A percentile compares a stretch with the other conserved stretches of the same genome.
phyloP scores from a whole-genome alignment of 306 rosid species.

The Trifolium fragiferum region DNA sequence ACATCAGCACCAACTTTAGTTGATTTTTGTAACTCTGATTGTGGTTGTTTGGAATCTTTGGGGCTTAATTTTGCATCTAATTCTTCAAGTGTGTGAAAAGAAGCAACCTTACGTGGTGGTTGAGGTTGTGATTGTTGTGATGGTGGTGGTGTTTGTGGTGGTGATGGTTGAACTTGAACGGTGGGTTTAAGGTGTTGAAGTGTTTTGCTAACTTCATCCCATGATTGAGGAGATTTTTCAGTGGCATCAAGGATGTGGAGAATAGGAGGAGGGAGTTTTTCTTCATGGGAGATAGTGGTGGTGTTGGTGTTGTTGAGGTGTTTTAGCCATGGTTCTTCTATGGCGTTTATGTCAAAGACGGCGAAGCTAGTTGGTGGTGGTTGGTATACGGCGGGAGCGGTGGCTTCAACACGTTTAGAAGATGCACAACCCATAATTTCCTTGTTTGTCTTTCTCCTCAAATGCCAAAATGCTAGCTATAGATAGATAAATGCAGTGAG shows the following conservation, averaged over 20 bases:
- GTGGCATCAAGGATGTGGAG: constrained; percentile 63
- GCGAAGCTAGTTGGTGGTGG: constrained; percentile 92
- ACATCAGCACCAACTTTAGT: neutral
- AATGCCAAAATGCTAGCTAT: neutral
- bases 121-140: neutral
- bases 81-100: constrained; percentile 84
- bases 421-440: constrained; percentile 75
- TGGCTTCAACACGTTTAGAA: constrained; percentile 59
- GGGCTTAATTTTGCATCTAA: constrained; percentile 58
- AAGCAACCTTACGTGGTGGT: constrained; percentile 51
- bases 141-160: neutral
- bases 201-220: constrained; percentile 82
- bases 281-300: constrained; percentile 11
- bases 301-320: constrained; percentile 36
- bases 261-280: constrained; percentile 56
- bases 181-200: constrained; percentile 68
- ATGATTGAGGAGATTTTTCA: constrained; percentile 67
- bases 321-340: constrained; percentile 86
- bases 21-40: neutral
- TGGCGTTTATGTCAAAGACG: constrained; percentile 73
- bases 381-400: constrained; percentile 47
- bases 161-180: neutral
- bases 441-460: neutral
- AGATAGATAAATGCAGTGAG: too few relatives aligned
- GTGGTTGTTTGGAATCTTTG: neutral